Conservation (phyloP, 2,329 filamentous ascomycete genomes). For the Penicillium paneum region DNA sequence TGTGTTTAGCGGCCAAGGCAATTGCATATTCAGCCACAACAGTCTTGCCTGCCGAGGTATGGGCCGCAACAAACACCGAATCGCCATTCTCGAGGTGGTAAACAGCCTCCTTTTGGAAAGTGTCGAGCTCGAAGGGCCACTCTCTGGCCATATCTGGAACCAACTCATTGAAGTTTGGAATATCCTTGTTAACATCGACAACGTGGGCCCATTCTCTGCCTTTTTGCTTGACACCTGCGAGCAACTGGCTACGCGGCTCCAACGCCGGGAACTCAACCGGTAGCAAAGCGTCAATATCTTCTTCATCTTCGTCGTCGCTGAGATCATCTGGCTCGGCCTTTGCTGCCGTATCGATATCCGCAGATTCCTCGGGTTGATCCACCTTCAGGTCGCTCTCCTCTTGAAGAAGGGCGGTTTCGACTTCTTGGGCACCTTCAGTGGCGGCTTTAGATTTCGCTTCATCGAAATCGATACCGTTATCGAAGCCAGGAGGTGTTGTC, state of each 20-base stretch:
- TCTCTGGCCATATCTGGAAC: constrained; percentile 95
- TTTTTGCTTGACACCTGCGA: constrained; percentile 68
- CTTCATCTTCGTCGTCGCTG: constrained; percentile 40
- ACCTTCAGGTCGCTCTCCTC: constrained; percentile 44
- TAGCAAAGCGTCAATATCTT: constrained; percentile 77
- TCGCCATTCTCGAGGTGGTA: constrained; percentile 96
- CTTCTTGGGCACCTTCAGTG: constrained; percentile 63
- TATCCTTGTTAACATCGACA: constrained; percentile 90
- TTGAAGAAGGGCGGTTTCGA: constrained; percentile 60
- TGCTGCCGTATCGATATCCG: constrained; percentile 33
- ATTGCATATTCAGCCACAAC: constrained; percentile 98
- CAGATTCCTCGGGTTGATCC: constrained; percentile 50
- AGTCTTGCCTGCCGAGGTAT: constrained; percentile 96
- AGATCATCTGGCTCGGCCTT: constrained; percentile 28
- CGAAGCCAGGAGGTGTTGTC: constrained; percentile 76
- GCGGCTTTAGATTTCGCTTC: constrained; percentile 55
- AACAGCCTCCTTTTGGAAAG: constrained; percentile 96
- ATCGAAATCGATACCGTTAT: constrained; percentile 70
- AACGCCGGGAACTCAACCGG: constrained; percentile 91
- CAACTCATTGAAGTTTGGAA: constrained; percentile 88
- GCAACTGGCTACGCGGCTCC: constrained; percentile 75
- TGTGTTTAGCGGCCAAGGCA: constrained; percentile 91
- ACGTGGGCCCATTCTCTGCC: constrained; percentile 96
- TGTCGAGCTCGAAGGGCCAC: constrained; percentile 96
- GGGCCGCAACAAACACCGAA: constrained; percentile 95